A percentile compares a stretch with the other conserved stretches of the same genome.
These are phyloP conservation scores for Hyphodiscus sp. DNA, from an alignment of 2,329 filamentous ascomycete species.

Conservation along the genomic window DNA sequence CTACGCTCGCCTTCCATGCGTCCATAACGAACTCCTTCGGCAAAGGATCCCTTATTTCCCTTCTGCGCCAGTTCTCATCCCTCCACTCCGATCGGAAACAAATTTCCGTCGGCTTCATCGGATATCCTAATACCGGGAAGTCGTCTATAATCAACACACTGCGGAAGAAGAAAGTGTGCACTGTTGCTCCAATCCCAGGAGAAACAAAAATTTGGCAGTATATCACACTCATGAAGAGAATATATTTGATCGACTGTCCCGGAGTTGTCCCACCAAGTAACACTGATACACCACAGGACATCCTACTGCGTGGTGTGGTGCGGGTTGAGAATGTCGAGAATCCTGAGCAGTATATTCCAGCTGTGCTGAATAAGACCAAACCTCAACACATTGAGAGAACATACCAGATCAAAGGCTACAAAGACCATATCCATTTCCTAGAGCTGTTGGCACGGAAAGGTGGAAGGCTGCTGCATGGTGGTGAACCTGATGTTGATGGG, in stretches of 20 bases:
- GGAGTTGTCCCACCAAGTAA: slow-evolving; percentile 89
- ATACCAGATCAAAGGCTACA: slow-evolving; percentile 79
- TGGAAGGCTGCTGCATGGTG: slow-evolving; percentile 79
- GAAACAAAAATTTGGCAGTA: slow-evolving; percentile 99
- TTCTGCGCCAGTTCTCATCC: slow-evolving; percentile 86
- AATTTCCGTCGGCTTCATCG: slow-evolving; percentile 71
- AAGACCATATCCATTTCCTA: slow-evolving; percentile 72
- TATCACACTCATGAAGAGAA: slow-evolving; percentile 89
- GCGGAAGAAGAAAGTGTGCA: slow-evolving; percentile 89
- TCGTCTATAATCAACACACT: slow-evolving; percentile 96
- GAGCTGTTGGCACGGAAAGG: slow-evolving; percentile 82
- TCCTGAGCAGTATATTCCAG: slow-evolving; percentile 90
- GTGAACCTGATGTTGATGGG: slow-evolving; percentile 91
- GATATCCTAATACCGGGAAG: slow-evolving; percentile 92
- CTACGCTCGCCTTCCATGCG: slow-evolving; percentile 90
- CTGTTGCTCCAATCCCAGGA: slow-evolving; percentile 86
- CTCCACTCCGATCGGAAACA: slow-evolving; percentile 90
- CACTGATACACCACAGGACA: slow-evolving; percentile 77
- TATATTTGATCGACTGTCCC: slow-evolving; percentile 93
- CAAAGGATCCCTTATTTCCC: slow-evolving; percentile 86
- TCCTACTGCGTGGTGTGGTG: slow-evolving; percentile 84
- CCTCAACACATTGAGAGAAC: slow-evolving; percentile 85
- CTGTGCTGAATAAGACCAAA: slow-evolving; percentile 74
- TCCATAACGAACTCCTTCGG: slow-evolving; percentile 95
- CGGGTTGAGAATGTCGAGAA: slow-evolving; percentile 95